phyloP scores from a whole-genome alignment of 148 eudicot species.

The Rheum nobile region DNA sequence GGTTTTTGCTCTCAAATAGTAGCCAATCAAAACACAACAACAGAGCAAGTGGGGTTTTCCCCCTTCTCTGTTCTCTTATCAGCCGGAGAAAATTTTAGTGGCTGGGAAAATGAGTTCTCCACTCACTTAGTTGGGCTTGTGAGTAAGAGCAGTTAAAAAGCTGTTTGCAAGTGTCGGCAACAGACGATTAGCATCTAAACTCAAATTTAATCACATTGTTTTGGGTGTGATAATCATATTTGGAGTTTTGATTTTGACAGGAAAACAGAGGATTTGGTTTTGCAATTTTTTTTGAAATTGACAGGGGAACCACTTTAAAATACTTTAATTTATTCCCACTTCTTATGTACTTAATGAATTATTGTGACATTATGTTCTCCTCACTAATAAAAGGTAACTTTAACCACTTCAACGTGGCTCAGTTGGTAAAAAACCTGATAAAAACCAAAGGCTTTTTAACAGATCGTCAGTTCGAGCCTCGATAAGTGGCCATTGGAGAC shows the following conservation, averaged over 20 bases:
- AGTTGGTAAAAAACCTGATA: no score
- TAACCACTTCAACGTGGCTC: no score
- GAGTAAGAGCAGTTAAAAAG: background rate
- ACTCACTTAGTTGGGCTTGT: background rate
- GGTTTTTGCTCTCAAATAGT: background rate
- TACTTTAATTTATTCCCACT: background rate
- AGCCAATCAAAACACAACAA: background rate
- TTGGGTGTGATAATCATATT: background rate
- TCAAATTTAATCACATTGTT: background rate
- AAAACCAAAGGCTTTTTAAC: no score
- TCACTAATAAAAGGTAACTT: no score
- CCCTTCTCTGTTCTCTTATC: background rate
- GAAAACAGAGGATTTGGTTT: slow-evolving; percentile 11
- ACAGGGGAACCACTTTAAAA: slow-evolving; percentile 1
- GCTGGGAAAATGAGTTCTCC: background rate
- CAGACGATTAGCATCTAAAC: slow-evolving; percentile 1
- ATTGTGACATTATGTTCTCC: background rate
- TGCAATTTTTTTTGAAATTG: background rate
- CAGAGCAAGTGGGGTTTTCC: background rate
- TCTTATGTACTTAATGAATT: background rate
- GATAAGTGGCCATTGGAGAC: no score
- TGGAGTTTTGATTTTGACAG: slow-evolving; percentile 6
- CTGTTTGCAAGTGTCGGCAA: background rate
- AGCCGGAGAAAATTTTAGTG: background rate
- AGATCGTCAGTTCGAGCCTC: no score